These are phyloP conservation scores for Russula ochroleuca DNA, from an alignment of 768 basidiomycete species.

Conservation along the genomic window DNA sequence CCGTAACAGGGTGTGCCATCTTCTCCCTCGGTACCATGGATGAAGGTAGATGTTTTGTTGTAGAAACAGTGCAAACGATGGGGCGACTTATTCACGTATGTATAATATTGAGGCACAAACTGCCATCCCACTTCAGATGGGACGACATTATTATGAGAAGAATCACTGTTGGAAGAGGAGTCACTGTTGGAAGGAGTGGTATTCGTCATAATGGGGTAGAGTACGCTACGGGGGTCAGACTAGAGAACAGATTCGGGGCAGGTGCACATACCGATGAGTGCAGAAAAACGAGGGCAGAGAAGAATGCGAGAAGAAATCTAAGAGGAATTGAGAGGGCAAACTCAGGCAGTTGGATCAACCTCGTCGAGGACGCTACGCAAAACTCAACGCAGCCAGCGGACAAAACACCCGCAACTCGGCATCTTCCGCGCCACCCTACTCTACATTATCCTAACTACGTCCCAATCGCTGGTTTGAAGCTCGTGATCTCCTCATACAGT, in stretches of 20 bases:
- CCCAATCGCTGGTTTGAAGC: conserved; percentile 70
- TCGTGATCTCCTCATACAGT: conserved; percentile 91
- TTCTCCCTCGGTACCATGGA: conserved; percentile 97
- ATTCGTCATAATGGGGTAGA: conserved; percentile 34
- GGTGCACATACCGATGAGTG: conserved; percentile 16
- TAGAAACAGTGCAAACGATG: conserved; percentile 98
- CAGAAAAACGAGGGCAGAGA: conserved; percentile 16
- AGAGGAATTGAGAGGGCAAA: conserved; percentile 11
- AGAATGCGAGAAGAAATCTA: conserved; percentile 26
- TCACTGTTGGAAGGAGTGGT: conserved; percentile 39
- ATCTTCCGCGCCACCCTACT: conserved; percentile 15
- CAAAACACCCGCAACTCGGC: conserved; percentile 23
- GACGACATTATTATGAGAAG: conserved; percentile 60
- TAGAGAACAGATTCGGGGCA: background rate
- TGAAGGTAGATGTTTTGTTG: conserved; percentile 95
- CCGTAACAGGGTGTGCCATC: conserved; percentile 85
- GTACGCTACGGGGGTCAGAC: conserved; percentile 20
- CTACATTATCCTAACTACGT: background rate
- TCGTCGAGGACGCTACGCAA: conserved; percentile 22
- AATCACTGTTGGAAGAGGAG: conserved; percentile 36
- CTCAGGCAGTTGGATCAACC: conserved; percentile 7
- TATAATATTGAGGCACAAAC: conserved; percentile 99
- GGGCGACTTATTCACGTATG: conserved; percentile 97
- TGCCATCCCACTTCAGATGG: conserved; percentile 98
- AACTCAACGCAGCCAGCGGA: conserved; percentile 11